These are phyloP conservation scores for Meripilus lineatus DNA, from an alignment of 1,284 basidiomycete genomes.

Conservation along the genomic window DNA sequence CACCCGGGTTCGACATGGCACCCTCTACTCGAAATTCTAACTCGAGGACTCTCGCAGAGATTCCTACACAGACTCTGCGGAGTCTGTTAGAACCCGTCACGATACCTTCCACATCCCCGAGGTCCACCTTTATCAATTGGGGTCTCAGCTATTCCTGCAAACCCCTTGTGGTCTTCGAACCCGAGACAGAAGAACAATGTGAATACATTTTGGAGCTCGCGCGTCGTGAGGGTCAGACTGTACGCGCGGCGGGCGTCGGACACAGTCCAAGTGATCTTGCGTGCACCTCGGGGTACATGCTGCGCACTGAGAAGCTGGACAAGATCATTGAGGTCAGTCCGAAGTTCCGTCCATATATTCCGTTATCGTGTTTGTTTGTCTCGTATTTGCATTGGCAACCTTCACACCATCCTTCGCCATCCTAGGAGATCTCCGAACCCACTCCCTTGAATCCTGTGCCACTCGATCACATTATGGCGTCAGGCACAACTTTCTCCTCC, in stretches of 20 bases:
- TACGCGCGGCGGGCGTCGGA: slow-evolving; percentile 86
- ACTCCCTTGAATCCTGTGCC: not conserved
- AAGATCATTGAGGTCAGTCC: slow-evolving; percentile 66
- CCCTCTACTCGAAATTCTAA: slow-evolving; percentile 8
- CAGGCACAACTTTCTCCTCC: not conserved
- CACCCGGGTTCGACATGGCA: slow-evolving; percentile 9
- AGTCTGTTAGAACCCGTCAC: slow-evolving; percentile 48
- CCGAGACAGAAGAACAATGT: slow-evolving; percentile 70
- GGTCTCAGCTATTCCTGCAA: slow-evolving; percentile 59
- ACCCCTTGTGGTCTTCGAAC: slow-evolving; percentile 73
- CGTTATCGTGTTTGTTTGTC: too few species aligned
- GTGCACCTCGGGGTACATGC: slow-evolving; percentile 81
- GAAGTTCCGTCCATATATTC: not conserved
- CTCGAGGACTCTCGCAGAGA: slow-evolving; percentile 15
- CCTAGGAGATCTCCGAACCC: not conserved
- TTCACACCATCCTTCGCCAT: not conserved
- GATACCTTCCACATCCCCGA: slow-evolving; percentile 36
- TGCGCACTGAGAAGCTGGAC: slow-evolving; percentile 71
- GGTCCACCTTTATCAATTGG: slow-evolving; percentile 66
- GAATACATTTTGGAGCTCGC: slow-evolving; percentile 82
- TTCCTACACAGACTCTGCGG: slow-evolving; percentile 43
- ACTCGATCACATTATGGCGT: not conserved
- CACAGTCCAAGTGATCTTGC: slow-evolving; percentile 93
- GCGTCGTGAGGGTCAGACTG: slow-evolving; percentile 60
- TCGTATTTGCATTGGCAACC: not conserved